Percentiles rank a stretch among this genome's conserved stretches.
These are phyloP conservation scores for Diaporthe sp. DNA, from an alignment of 2,329 filamentous ascomycete genomes.

Conservation along the genomic window DNA sequence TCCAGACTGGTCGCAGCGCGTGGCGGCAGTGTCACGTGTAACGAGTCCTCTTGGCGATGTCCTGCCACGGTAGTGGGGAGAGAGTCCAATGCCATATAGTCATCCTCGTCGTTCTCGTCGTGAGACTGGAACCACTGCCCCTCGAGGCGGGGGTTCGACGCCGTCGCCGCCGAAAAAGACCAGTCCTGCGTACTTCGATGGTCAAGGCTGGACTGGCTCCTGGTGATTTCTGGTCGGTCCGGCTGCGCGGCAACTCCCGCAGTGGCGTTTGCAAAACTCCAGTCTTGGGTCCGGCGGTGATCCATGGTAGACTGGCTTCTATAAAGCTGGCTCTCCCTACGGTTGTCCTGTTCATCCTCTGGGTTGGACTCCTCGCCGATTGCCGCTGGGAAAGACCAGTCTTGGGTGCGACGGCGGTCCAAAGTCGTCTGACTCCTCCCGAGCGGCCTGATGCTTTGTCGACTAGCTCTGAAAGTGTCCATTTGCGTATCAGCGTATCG, in stretches of 20 bases:
- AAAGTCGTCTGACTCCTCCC: slow-evolving; percentile 55
- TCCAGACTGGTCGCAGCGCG: slow-evolving; percentile 39
- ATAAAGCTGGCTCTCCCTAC: slow-evolving; percentile 33
- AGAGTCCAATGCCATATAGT: slow-evolving; percentile 35
- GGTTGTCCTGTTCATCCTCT: slow-evolving; percentile 26
- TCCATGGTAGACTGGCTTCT: slow-evolving; percentile 34
- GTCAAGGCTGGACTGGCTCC: slow-evolving; percentile 51
- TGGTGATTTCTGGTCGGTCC: slow-evolving; percentile 20
- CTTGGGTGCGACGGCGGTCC: slow-evolving; percentile 44
- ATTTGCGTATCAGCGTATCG: slow-evolving; percentile 64
- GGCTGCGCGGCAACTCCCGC: not conserved
- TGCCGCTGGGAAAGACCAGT: slow-evolving; percentile 33
- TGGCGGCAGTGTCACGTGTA: slow-evolving; percentile 48
- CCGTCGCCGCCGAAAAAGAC: slow-evolving; percentile 63
- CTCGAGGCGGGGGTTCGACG: slow-evolving; percentile 56
- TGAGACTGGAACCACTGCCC: slow-evolving; percentile 44
- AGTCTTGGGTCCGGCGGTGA: slow-evolving; percentile 35
- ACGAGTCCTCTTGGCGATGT: slow-evolving; percentile 43
- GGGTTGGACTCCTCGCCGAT: slow-evolving; percentile 1
- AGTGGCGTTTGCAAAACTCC: slow-evolving; percentile 33
- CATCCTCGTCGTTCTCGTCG: slow-evolving; percentile 50
- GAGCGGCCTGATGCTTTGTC: slow-evolving; percentile 58
- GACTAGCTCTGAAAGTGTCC: slow-evolving; percentile 66
- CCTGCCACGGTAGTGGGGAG: slow-evolving; percentile 24
- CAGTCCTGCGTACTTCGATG: slow-evolving; percentile 67